These are phyloP conservation scores for Arthrobotrys megalospora DNA, from an alignment of 2,329 filamentous ascomycete species.

Conservation along the genomic window DNA sequence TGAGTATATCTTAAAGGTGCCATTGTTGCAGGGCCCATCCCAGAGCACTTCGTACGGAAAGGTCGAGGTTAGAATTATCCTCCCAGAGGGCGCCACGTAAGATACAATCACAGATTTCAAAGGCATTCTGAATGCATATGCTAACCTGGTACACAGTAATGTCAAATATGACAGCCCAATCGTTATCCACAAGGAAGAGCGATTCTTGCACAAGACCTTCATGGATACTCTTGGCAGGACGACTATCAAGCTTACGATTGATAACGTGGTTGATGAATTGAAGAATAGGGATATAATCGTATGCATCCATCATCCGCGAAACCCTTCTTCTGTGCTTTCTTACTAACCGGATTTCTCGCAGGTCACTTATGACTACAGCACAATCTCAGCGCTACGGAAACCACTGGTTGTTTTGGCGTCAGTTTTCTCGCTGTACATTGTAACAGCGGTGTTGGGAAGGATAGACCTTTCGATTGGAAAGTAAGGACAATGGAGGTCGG, in stretches of 20 bases:
- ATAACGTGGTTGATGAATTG: constrained; percentile 91
- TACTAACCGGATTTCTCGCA: constrained; percentile 62
- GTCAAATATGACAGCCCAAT: constrained; percentile 82
- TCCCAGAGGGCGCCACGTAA: constrained; percentile 91
- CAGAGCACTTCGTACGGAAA: constrained; percentile 84
- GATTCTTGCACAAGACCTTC: constrained; percentile 84
- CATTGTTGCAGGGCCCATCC: constrained; percentile 93
- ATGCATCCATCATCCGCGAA: constrained; percentile 62
- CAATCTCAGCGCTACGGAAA: constrained; percentile 83
- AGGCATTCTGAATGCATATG: constrained; percentile 28
- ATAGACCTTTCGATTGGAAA: constrained; percentile 85
- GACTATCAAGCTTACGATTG: constrained; percentile 81
- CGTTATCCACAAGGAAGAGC: constrained; percentile 76
- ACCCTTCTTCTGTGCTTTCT: background rate
- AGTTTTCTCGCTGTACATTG: constrained; percentile 80
- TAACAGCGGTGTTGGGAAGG: constrained; percentile 81
- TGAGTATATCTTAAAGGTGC: constrained; percentile 88
- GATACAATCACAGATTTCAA: constrained; percentile 66
- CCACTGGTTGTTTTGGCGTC: constrained; percentile 85
- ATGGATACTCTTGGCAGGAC: constrained; percentile 94
- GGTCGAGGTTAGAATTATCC: constrained; percentile 83
- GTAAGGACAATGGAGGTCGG: constrained; percentile 66
- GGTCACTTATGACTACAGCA: constrained; percentile 87
- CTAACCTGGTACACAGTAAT: constrained; percentile 74
- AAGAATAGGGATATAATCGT: constrained; percentile 84